Evolutionary conservation across 805 yeast genomes (phyloP), one percentile per base, ranked within the genome.

Genomic region (Sugiyamaella chiloensis): DNA sequence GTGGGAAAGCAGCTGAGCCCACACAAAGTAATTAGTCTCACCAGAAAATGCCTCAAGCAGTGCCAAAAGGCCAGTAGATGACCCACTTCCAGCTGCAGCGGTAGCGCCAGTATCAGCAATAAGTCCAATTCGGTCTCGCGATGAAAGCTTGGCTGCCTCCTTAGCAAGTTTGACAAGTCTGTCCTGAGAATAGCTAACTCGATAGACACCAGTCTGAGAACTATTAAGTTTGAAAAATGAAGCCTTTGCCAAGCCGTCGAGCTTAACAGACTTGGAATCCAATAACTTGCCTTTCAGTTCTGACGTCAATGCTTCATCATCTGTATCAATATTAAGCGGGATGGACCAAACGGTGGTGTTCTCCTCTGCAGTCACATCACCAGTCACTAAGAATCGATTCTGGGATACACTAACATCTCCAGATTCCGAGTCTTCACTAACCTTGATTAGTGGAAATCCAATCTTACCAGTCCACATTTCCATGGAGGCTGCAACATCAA

Each of bases 51-150:
- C 63, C 39, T 69, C 62, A 40, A 78, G 68, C 58, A 80, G 70
- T 50, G 68, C 66, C 51, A 80, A 71, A 46, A 80, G 68, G 53
- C 74, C 80, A 3, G 79, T 70, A 27, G 89, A 78, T 21, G 81
- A 70, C 47, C 83, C 78, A 57, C 76, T 75, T 24, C 93, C 93
- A 16, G 91, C 80, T 23, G 81, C 69, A 4, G 91, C 79, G 55
- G 85, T 72, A 6, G 87, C 77, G 44, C 76, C 79, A 16, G 86
- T 86, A 67, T 86, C 95, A n/a, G 90, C 85, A 41, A 85, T 84
- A 56, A 84, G 73, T 36, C 90, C 91, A 47, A 83, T 80, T 66
- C 87, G 79, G 66, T 86, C 95, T 62, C 83, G 86, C 44, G 82
- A 84, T 8, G 87, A 74, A 57, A 86, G 73, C 57, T 75, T 68